Evolutionary conservation across 2,329 filamentous ascomycete species (phyloP).

Genomic region (Fusarium sp.): DNA sequence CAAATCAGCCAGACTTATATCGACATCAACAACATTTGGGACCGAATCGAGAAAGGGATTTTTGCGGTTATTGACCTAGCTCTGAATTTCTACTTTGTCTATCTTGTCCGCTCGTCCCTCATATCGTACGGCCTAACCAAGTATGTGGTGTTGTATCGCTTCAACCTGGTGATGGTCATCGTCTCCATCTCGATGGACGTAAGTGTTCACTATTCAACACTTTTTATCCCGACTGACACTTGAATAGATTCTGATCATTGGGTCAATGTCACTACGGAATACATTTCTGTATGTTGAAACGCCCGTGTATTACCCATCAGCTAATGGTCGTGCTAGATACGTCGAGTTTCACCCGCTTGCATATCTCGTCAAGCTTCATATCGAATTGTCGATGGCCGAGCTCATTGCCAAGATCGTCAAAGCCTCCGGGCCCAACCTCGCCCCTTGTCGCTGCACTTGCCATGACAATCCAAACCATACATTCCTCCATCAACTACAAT

Average conservation of each 20-base stretch:
- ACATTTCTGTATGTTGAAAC: conserved; percentile 33
- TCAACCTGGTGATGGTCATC: conserved; percentile 45
- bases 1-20: conserved; percentile 51
- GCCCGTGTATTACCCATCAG: no score
- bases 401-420: conserved; percentile 43
- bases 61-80: conserved; percentile 56
- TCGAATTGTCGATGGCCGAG: conserved; percentile 41
- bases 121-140: conserved; percentile 59
- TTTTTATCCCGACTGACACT: neutral
- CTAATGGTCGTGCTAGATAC: conserved; percentile 24
- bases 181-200: conserved; percentile 46
- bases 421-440: conserved; percentile 23
- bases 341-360: conserved; percentile 41
- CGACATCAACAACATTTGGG: conserved; percentile 57
- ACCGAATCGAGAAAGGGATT: conserved; percentile 58
- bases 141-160: conserved; percentile 56
- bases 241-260: conserved; percentile 37
- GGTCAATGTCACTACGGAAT: conserved; percentile 36
- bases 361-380: conserved; percentile 42
- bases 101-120: conserved; percentile 54
- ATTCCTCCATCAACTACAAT: conserved; percentile 8
- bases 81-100: conserved; percentile 58
- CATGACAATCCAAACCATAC: conserved; percentile 21
- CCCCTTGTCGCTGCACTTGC: conserved; percentile 34
- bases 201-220: neutral